These are phyloP conservation scores for Capsicum pubescens DNA, from an alignment of 257 asterid genomes.

Conservation along the genomic window DNA sequence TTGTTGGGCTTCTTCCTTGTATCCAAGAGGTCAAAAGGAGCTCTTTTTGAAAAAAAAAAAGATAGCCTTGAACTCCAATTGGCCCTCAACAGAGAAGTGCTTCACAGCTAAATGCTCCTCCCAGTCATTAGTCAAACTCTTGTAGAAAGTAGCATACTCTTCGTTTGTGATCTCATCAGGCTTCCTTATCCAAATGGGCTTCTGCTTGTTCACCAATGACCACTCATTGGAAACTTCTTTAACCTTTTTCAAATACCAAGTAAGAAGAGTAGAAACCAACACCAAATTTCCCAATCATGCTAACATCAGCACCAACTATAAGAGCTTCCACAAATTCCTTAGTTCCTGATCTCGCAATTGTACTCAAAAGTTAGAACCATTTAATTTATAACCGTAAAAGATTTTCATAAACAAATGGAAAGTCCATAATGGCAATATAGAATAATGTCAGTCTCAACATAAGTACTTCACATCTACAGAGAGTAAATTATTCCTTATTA, in stretches of 20 bases:
- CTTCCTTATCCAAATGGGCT: slow-evolving; percentile 68
- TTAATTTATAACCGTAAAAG: not conserved
- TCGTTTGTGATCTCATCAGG: slow-evolving; percentile 67
- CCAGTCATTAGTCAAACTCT: slow-evolving; percentile 67
- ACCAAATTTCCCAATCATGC: slow-evolving; percentile 44
- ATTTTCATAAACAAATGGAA: not conserved
- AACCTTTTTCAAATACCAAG: slow-evolving; percentile 61
- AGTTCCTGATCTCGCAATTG: slow-evolving; percentile 70
- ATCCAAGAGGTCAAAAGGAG: no score
- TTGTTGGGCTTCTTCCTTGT: no score
- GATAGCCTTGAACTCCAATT: no score
- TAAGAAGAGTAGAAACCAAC: slow-evolving; percentile 70
- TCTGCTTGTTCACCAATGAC: slow-evolving; percentile 59
- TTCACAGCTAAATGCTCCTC: slow-evolving; percentile 64
- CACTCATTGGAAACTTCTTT: slow-evolving; percentile 63
- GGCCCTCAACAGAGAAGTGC: slow-evolving; percentile 4
- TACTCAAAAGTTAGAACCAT: slow-evolving; percentile 36
- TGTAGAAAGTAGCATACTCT: slow-evolving; percentile 65
- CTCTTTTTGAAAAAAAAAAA: no score
- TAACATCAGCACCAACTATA: slow-evolving; percentile 58
- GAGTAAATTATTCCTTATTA: slow-evolving; percentile 61
- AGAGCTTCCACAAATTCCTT: slow-evolving; percentile 69
- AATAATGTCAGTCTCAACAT: slow-evolving; percentile 1
- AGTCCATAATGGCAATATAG: slow-evolving; percentile 10
- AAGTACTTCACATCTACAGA: not conserved